These are phyloP conservation scores for Boletus rex-veris DNA, from an alignment of 768 basidiomycete genomes.

Conservation along the genomic window DNA sequence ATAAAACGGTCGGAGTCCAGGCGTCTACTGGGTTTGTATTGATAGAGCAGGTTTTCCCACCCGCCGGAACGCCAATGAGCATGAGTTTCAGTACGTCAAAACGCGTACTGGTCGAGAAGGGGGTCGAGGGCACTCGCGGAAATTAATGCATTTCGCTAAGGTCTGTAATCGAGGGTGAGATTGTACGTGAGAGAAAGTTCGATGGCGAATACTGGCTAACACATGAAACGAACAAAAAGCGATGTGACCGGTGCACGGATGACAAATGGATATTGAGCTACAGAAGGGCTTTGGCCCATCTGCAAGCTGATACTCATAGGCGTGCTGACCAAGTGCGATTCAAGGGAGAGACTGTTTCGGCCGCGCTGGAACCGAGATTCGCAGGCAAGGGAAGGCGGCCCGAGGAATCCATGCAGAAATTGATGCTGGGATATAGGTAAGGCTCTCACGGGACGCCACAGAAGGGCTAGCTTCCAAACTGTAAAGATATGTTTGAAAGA, in stretches of 20 bases:
- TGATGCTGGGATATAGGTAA: neutral
- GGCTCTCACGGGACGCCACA: conserved; percentile 8
- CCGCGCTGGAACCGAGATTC: neutral
- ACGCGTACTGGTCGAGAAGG: neutral
- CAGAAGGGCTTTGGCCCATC: neutral
- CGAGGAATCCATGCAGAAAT: neutral
- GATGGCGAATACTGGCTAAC: neutral
- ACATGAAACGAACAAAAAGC: neutral
- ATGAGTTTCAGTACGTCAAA: conserved; percentile 19
- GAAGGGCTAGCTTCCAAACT: neutral
- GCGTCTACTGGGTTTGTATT: neutral
- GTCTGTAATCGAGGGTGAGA: conserved; percentile 15
- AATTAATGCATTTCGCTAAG: conserved; percentile 19
- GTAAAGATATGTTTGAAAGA: too few relatives aligned
- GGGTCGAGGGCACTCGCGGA: conserved; percentile 12
- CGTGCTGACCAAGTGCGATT: neutral
- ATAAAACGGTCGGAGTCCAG: conserved; percentile 2
- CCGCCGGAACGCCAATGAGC: neutral
- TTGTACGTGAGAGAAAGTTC: conserved; percentile 11
- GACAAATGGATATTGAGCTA: conserved; percentile 1
- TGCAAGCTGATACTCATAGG: neutral
- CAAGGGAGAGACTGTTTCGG: neutral
- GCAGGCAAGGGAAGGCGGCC: neutral
- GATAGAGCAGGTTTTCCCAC: conserved; percentile 9
- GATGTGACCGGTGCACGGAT: neutral